These are phyloP conservation scores for Leccinum variicolor DNA, from an alignment of 768 basidiomycete genomes.

Conservation along the genomic window DNA sequence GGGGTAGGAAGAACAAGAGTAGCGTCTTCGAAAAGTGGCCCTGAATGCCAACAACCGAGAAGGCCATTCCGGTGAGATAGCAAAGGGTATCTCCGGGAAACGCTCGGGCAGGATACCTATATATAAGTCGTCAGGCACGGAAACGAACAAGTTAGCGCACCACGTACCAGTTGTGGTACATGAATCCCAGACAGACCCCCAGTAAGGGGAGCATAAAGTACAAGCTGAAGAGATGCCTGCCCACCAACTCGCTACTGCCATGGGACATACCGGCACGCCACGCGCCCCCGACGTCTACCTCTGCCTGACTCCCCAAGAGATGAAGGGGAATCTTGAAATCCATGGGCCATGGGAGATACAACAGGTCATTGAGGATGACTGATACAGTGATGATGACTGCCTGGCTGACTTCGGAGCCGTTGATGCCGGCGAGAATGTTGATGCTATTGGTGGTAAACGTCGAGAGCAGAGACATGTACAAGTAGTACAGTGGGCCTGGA, in stretches of 20 bases:
- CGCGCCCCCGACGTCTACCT: slow-evolving; percentile 72
- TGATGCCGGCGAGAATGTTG: slow-evolving; percentile 97
- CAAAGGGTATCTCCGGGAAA: slow-evolving; percentile 98
- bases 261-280: slow-evolving; percentile 84
- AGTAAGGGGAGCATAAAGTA: slow-evolving; percentile 97
- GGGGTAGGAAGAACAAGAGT: slow-evolving; percentile 94
- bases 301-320: slow-evolving; percentile 60
- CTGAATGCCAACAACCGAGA: slow-evolving; percentile 95
- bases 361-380: slow-evolving; percentile 85
- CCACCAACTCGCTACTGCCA: slow-evolving; percentile 83
- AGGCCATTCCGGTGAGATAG: slow-evolving; percentile 98
- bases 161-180: slow-evolving; percentile 94
- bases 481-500: slow-evolving; percentile 88
- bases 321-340: slow-evolving; percentile 71
- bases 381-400: slow-evolving; percentile 89
- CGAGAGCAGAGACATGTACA: slow-evolving; percentile 94
- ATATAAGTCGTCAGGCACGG: not conserved
- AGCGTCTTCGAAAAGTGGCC: slow-evolving; percentile 97
- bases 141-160: not conserved
- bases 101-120: slow-evolving; percentile 91
- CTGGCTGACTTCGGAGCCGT: slow-evolving; percentile 94
- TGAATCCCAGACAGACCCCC: slow-evolving; percentile 83
- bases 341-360: slow-evolving; percentile 90
- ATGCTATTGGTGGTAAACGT: slow-evolving; percentile 98
- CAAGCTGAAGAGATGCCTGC: slow-evolving; percentile 90